These are phyloP conservation scores for Lactarius tabidus DNA, from an alignment of 768 basidiomycete genomes.

Conservation along the genomic window DNA sequence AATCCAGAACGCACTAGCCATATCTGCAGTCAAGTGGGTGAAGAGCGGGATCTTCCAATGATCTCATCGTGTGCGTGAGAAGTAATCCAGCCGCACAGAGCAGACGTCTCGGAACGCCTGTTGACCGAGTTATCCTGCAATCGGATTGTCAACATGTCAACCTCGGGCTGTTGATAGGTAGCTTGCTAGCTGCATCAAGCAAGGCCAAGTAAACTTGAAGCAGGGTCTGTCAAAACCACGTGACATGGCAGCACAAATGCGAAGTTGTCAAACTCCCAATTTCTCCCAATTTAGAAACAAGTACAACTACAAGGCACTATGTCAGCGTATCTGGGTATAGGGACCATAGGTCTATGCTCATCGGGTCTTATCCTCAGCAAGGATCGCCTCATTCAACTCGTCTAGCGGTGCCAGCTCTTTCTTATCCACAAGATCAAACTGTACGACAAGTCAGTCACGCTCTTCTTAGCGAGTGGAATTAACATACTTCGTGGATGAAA, in stretches of 20 bases:
- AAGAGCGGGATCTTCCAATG: not conserved
- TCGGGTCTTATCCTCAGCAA: conserved; percentile 49
- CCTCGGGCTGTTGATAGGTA: too few species aligned
- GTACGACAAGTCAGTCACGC: conserved; percentile 13
- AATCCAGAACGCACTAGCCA: not conserved
- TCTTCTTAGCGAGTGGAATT: not conserved
- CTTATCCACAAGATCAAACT: conserved; percentile 95
- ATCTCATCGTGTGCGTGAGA: not conserved
- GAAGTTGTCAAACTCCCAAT: too few species aligned
- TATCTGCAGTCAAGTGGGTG: not conserved
- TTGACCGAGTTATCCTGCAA: not conserved
- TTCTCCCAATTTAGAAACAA: not conserved
- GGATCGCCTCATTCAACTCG: conserved; percentile 90
- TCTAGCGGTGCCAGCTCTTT: conserved; percentile 94
- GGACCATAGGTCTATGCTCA: conserved; percentile 17
- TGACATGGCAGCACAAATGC: not conserved
- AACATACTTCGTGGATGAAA: conserved; percentile 86
- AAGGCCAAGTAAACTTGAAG: not conserved
- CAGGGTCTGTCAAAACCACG: not conserved
- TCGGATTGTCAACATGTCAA: not conserved
- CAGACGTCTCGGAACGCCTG: not conserved
- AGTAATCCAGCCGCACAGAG: not conserved
- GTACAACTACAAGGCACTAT: not conserved
- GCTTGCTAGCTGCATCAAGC: not conserved
- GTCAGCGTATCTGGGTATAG: not conserved